Percentiles rank a stretch among this genome's conserved stretches.
Conservation (phyloP, 345 rosid genomes). For the Citrus sinensis region DVS_A1.0 CM039165.1:33388501-33389000, state of each 20-base stretch:
- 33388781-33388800: constrained; percentile 42
- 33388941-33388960: constrained; percentile 62
- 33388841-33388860: constrained; percentile 48
- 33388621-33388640: neutral
- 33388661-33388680: neutral
- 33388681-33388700: too few relatives aligned
- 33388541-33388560: constrained; percentile 49
- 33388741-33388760: neutral
- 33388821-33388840: constrained; percentile 72
- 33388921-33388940: constrained; percentile 36
- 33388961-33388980: constrained; percentile 88
- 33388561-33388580: neutral
- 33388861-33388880: constrained; percentile 66
- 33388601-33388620: neutral
- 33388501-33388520: constrained; percentile 70
- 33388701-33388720: too few relatives aligned
- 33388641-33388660: neutral
- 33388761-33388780: neutral
- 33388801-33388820: constrained; percentile 81
- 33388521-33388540: constrained; percentile 91
- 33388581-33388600: neutral
- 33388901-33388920: constrained; percentile 46
- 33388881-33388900: constrained; percentile 51
- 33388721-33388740: too few relatives aligned
- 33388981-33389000: constrained; percentile 67